Base-by-base conservation (phyloP, 2,329 filamentous ascomycete genomes). In the Colletotrichum sp. region DNA sequence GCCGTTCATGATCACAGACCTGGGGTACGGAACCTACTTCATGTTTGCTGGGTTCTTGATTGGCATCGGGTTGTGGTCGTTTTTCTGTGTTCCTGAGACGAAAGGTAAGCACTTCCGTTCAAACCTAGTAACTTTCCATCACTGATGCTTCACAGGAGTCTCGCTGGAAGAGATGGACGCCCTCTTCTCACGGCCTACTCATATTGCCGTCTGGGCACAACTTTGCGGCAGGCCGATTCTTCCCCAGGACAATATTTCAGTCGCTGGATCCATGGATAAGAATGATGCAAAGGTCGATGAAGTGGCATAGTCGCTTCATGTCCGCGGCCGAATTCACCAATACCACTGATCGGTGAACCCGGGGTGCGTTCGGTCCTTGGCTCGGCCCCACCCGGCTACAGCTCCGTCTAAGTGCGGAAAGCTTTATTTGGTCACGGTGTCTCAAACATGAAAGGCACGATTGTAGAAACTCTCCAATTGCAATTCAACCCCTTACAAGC, bases 61-160 rank as follows among this genome's bases (percentile, higher is more conserved):
- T 13, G 76, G 83, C 30, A 86, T 88, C 76, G 84, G 87, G 13
- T 79, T 88, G 62, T 90, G 87, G 80, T 84, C 88, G 3, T 86
- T 85, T 71, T 88, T 89, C 81, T 87, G 88, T 64, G 83, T 90
- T 1, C 89, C 89, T 2, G 88, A 90, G 79, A 90, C 89, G 4
- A 90, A 89, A 80, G 88, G 88, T 75, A 2, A 32, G 60, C 24
- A 6, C 24, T 5, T 15, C 12, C 9, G 0, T 24, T 16, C 21
- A 15, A 55, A 7, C 3, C 26, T 4, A 8, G 8, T 34, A 13
- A 28, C 6, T 2, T 12, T 12, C 24, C 24, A 13, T 57, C 26
- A 36, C 4, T 57, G 0, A 26, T 10, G 10, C 2, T 12, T 71
- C 21, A n/a, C 24, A 83, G 81, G 81, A 39, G 82, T 89, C 6